Percentiles rank a stretch among this genome's conserved stretches.
Conservation (phyloP, 441 rosid species). For the Iberis amara region DNA sequence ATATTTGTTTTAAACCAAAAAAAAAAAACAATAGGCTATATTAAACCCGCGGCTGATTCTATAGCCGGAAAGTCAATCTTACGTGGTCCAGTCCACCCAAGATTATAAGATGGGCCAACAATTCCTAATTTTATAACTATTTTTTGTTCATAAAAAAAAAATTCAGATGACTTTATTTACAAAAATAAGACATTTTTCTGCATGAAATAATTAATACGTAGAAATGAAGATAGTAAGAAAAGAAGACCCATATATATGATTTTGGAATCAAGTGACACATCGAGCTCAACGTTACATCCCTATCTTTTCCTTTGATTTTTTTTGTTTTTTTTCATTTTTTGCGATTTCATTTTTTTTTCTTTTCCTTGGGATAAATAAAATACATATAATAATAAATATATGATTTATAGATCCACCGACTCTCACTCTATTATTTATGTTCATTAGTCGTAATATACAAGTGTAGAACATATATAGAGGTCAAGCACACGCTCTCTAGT, state of each 20-base stretch:
- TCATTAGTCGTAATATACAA: slow-evolving; percentile 7
- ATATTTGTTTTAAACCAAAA: too few relatives aligned
- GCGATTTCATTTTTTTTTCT: too few relatives aligned
- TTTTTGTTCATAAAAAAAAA: too few relatives aligned
- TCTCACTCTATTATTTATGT: slow-evolving; percentile 13
- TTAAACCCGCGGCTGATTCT: slow-evolving; percentile 17
- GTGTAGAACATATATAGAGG: slow-evolving; percentile 4
- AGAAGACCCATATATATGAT: slow-evolving; percentile 20
- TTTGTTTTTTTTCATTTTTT: slow-evolving; percentile 4
- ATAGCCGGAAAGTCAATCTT: slow-evolving; percentile 12
- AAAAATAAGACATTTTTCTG: neutral
- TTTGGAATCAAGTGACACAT: slow-evolving; percentile 31
- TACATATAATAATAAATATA: too few relatives aligned
- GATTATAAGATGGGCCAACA: too few relatives aligned
- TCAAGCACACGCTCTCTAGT: slow-evolving; percentile 30
- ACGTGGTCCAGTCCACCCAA: slow-evolving; percentile 33
- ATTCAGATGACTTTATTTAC: neutral
- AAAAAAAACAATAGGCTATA: neutral
- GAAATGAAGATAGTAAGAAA: neutral
- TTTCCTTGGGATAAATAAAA: neutral
- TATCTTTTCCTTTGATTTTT: slow-evolving; percentile 4
- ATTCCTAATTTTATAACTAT: too few relatives aligned
- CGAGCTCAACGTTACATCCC: slow-evolving; percentile 21
- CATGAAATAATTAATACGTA: slow-evolving; percentile 14
- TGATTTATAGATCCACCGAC: slow-evolving; percentile 30